Percentiles rank a stretch among this genome's conserved stretches.
phyloP scores from a whole-genome alignment of 345 rosid genomes.

The Gossypium australe region DNA sequence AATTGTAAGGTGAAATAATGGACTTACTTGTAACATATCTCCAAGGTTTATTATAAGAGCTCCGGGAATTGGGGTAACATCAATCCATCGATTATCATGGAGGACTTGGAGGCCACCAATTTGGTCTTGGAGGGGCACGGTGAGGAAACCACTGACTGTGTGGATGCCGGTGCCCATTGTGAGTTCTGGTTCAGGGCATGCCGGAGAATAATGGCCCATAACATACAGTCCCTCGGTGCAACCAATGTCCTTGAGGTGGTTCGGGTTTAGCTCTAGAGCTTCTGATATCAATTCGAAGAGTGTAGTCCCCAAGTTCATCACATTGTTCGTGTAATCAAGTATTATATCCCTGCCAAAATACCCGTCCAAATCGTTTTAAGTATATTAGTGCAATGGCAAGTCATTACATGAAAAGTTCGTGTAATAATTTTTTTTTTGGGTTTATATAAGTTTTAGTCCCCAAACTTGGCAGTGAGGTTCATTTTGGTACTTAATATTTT shows the following conservation, averaged over 20 bases:
- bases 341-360: constrained; percentile 8
- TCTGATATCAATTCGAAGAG: constrained; percentile 22
- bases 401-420: too few species aligned
- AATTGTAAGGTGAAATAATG: too few species aligned
- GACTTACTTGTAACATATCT: constrained; percentile 45
- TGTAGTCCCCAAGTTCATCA: constrained; percentile 4
- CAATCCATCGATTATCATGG: constrained; percentile 44
- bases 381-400: too few species aligned
- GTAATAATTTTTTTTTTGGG: too few species aligned
- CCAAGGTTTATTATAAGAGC: constrained; percentile 43
- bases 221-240: constrained; percentile 16
- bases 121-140: constrained; percentile 39
- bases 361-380: not conserved
- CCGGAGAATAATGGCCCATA: constrained; percentile 28
- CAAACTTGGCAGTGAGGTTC: too few species aligned
- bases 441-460: too few species aligned
- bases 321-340: constrained; percentile 5
- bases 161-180: constrained; percentile 39
- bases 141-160: constrained; percentile 42
- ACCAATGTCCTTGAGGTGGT: constrained; percentile 9
- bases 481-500: too few species aligned
- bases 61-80: constrained; percentile 38
- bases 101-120: constrained; percentile 50
- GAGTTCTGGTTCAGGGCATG: constrained; percentile 36
- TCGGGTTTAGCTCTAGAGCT: constrained; percentile 20